Evolutionary conservation across 2,329 filamentous ascomycete genomes (phyloP), one percentile per base, ranked within the genome.

Genomic region (Paecilomyces fulvus): DNA sequence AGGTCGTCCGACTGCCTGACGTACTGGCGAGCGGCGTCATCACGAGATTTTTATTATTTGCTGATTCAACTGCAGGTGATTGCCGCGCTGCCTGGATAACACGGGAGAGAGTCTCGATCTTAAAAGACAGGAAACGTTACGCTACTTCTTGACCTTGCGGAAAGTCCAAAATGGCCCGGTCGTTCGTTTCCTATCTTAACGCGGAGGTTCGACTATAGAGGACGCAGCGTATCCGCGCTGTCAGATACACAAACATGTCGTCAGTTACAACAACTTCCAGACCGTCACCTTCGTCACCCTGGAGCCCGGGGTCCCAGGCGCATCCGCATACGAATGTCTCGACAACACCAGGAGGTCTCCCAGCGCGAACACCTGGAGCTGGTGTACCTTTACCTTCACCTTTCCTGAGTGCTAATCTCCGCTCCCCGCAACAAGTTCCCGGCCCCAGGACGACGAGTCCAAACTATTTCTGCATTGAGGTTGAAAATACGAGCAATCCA

Each of bases 381-480:
- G 80, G 80, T 52, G 80, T 81, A 60, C 81, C 85, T 66, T 68
- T 77, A 21, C 73, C 79, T 31, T 78, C 82, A 1, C 81, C 82
- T 5, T 79, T 76, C 58, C 67, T 79, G 5, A 80, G 81, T 30
- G 51, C 66, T 4, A 75, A 78, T 46, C 67, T 66, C 14, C 76
- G 79, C 59, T 74, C 80, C 1, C 75, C 84, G 9, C 62, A 63
- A 30, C 31, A 55, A 23, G 54, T 58, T 28, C 58, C 60, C 59
- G 62, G 69, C 61, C 60, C 61, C 49, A 64, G 67, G 52, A 66
- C 71, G 20, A 70, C 80, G 23, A 92, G 89, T 68, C 89, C 90
- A 11, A 95, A 92, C 70, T 96, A 96, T 73, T 96, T 96, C 70
- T 89, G 88, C 56, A 83, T 95, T 58, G 78, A 85, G 30, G 75